Evolutionary conservation across 2,329 filamentous ascomycete genomes (phyloP).

Genomic region (Cercospora nicotianae): DNA sequence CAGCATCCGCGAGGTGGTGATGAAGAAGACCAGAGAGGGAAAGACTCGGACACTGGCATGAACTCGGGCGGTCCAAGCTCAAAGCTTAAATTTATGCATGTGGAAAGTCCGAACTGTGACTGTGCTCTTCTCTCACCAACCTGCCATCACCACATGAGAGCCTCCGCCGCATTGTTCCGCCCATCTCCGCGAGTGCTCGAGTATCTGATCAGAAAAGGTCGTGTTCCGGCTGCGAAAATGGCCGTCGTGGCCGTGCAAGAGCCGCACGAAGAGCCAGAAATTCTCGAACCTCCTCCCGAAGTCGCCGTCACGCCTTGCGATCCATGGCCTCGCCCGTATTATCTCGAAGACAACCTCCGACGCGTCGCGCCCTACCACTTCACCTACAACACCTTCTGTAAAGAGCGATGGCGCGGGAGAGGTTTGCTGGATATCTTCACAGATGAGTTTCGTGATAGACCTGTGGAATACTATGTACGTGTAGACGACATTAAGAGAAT

Average conservation of each 20-base stretch:
- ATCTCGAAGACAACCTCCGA: slow-evolving; percentile 77
- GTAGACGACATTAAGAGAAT: not conserved
- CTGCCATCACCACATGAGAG: slow-evolving; percentile 17
- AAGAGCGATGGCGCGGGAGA: slow-evolving; percentile 85
- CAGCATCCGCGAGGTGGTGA: not conserved
- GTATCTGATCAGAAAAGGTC: slow-evolving; percentile 52
- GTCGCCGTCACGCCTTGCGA: slow-evolving; percentile 56
- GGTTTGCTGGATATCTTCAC: slow-evolving; percentile 83
- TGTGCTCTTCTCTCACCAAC: not conserved
- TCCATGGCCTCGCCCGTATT: slow-evolving; percentile 71
- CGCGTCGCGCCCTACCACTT: slow-evolving; percentile 84
- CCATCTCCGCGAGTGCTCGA: slow-evolving; percentile 55
- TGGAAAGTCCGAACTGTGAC: not conserved
- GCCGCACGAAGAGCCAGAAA: slow-evolving; percentile 36
- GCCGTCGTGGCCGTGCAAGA: slow-evolving; percentile 33
- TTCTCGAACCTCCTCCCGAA: slow-evolving; percentile 48
- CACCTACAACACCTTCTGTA: slow-evolving; percentile 94
- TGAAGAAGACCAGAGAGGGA: not conserved
- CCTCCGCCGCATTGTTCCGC: slow-evolving; percentile 10
- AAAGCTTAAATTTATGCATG: slow-evolving; percentile 4
- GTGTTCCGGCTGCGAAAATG: slow-evolving; percentile 31
- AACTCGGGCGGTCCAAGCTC: not conserved
- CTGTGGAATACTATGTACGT: slow-evolving; percentile 78
- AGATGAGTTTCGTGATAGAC: slow-evolving; percentile 87
- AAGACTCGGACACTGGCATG: not conserved